Percentiles rank a stretch among this genome's conserved stretches.
These are phyloP conservation scores for Paramecium pentaurelia DNA, from an alignment of 73 alveolate species.

Conservation along the genomic window DNA sequence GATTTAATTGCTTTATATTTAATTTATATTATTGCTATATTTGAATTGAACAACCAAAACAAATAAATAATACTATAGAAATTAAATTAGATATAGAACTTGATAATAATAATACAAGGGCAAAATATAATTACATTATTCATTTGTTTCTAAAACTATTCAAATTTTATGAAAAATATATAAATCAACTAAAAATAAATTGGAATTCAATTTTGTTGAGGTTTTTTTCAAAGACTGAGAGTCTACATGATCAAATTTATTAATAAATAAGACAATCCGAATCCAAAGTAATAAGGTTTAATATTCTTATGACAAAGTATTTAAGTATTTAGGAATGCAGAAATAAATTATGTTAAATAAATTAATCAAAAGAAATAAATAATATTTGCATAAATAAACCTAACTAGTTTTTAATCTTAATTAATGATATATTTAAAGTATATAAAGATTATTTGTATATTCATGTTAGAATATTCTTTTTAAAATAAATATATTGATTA, in stretches of 20 bases:
- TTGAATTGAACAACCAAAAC: not conserved
- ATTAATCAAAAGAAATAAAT: not conserved
- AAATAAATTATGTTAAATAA: too few relatives aligned
- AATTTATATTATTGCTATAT: not conserved
- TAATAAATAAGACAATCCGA: not conserved
- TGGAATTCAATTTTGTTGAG: not conserved
- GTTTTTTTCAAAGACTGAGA: too few relatives aligned
- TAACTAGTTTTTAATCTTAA: too few relatives aligned
- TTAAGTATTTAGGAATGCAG: not conserved
- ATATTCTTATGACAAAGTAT: not conserved
- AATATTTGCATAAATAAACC: too few relatives aligned
- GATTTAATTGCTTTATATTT: not conserved
- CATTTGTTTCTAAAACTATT: not conserved
- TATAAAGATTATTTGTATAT: too few relatives aligned
- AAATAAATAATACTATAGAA: not conserved
- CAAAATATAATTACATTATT: not conserved
- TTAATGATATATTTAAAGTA: too few relatives aligned
- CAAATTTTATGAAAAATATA: not conserved
- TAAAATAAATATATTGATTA: too few relatives aligned
- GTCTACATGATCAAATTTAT: too few relatives aligned
- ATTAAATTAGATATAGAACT: too few relatives aligned
- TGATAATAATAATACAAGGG: not conserved
- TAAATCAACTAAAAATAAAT: not conserved
- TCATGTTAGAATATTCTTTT: too few relatives aligned
- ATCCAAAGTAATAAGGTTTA: not conserved